These are phyloP conservation scores for Hymenoscyphus fraxineus DNA, from an alignment of 2,329 filamentous ascomycete genomes.

Conservation along the genomic window DNA sequence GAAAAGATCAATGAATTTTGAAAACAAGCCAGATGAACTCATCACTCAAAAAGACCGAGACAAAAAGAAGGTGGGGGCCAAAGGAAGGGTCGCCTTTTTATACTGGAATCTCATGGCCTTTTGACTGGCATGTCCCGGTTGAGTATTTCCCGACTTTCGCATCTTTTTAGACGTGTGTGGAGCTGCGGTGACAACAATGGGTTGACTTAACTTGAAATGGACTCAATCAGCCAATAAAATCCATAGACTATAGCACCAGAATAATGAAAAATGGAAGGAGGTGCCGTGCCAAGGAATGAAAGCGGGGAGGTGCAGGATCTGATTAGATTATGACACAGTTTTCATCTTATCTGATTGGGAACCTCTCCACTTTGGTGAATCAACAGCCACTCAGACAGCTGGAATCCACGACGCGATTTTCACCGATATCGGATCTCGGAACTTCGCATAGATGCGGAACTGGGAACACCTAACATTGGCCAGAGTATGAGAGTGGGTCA, in stretches of 20 bases:
- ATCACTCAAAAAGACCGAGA: not conserved
- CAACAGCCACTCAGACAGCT: not conserved
- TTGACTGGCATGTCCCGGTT: not conserved
- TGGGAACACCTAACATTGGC: not conserved
- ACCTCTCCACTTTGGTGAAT: not conserved
- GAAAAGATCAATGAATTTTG: not conserved
- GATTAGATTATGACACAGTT: constrained; percentile 5
- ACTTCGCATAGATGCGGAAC: not conserved
- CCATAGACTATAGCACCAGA: not conserved
- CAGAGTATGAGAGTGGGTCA: not conserved
- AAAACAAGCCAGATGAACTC: not conserved
- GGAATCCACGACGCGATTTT: not conserved
- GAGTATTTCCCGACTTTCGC: not conserved
- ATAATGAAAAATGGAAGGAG: not conserved
- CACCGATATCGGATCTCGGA: constrained; percentile 3
- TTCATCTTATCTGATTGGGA: constrained; percentile 11
- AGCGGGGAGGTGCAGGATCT: constrained; percentile 6
- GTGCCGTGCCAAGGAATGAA: not conserved
- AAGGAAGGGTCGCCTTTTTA: not conserved
- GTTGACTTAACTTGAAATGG: not conserved
- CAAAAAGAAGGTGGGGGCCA: not conserved
- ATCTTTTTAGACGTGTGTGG: not conserved
- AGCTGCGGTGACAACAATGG: not conserved
- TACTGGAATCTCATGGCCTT: not conserved
- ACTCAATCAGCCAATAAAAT: not conserved